Conservation (phyloP, 2,329 filamentous ascomycete genomes). For the Dactylonectria macrodidyma region DNA sequence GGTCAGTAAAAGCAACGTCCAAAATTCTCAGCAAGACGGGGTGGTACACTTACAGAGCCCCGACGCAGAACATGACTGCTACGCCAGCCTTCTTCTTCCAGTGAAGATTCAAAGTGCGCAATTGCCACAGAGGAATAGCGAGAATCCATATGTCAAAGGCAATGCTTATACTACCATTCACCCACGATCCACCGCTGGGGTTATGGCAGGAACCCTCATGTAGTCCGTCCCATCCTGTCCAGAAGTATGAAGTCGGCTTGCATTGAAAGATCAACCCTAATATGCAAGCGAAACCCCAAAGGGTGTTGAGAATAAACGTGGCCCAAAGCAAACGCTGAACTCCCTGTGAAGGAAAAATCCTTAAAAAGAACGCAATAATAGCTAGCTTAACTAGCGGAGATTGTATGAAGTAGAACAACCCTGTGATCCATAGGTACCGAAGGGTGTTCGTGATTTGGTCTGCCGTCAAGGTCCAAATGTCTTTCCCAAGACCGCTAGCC, state of each 20-base stretch:
- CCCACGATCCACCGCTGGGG: slow-evolving; percentile 61
- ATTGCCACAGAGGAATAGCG: slow-evolving; percentile 59
- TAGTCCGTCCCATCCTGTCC: slow-evolving; percentile 66
- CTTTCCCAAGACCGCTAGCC: slow-evolving; percentile 33
- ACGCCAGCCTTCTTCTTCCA: slow-evolving; percentile 62
- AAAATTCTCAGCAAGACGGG: background rate
- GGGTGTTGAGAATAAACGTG: slow-evolving; percentile 54
- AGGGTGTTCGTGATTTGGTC: slow-evolving; percentile 55
- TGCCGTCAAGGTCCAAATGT: slow-evolving; percentile 61
- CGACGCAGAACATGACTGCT: slow-evolving; percentile 61
- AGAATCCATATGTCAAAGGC: slow-evolving; percentile 64
- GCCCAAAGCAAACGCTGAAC: slow-evolving; percentile 53
- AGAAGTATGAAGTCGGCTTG: slow-evolving; percentile 62
- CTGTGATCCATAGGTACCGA: slow-evolving; percentile 58
- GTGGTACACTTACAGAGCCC: slow-evolving; percentile 51
- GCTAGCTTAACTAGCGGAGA: slow-evolving; percentile 61
- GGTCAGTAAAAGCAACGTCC: background rate
- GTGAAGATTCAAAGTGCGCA: slow-evolving; percentile 56
- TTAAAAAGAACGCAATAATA: slow-evolving; percentile 65
- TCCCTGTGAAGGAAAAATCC: slow-evolving; percentile 59
- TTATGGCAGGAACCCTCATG: slow-evolving; percentile 61
- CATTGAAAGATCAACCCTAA: slow-evolving; percentile 62
- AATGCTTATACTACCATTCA: slow-evolving; percentile 64
- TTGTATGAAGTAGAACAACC: slow-evolving; percentile 60
- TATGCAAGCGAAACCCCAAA: slow-evolving; percentile 56